A percentile compares a stretch with the other conserved stretches of the same genome.
Evolutionary conservation across 805 yeast species (phyloP).

Genomic region (Nakazawaea sp.): DNA sequence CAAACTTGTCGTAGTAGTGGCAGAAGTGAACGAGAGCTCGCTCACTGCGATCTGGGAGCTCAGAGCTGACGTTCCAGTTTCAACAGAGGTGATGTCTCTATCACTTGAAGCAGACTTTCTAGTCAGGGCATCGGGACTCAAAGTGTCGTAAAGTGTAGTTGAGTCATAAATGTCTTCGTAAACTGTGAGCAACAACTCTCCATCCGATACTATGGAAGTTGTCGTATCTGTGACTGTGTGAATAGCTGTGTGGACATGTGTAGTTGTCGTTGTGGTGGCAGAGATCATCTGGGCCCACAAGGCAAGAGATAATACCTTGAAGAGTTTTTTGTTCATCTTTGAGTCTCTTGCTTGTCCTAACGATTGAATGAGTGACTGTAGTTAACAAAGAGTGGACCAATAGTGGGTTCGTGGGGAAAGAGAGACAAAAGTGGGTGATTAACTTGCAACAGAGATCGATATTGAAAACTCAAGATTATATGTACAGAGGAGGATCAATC

Average conservation of each 20-base stretch:
- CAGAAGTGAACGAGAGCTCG: slow-evolving; percentile 11
- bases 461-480: too few species aligned
- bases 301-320: neutral
- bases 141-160: slow-evolving; percentile 9
- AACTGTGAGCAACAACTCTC: slow-evolving; percentile 11
- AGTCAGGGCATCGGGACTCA: slow-evolving; percentile 1
- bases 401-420: too few species aligned
- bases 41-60: slow-evolving; percentile 1
- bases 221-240: slow-evolving; percentile 23
- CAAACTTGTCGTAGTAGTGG: slow-evolving; percentile 10
- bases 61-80: neutral
- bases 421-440: too few species aligned
- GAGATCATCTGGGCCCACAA: slow-evolving; percentile 1
- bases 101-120: slow-evolving; percentile 11
- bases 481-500: too few species aligned
- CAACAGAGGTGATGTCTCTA: neutral
- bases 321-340: slow-evolving; percentile 1
- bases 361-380: too few species aligned
- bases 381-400: too few species aligned
- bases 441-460: too few species aligned
- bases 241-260: slow-evolving; percentile 17
- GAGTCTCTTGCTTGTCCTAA: too few species aligned
- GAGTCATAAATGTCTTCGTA: slow-evolving; percentile 9
- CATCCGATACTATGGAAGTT: slow-evolving; percentile 10
- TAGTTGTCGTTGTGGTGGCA: slow-evolving; percentile 5